Percentiles rank a stretch among this genome's conserved stretches.
These are phyloP conservation scores for Castanea sativa DNA, from an alignment of 306 rosid species.

Conservation along the genomic window DNA sequence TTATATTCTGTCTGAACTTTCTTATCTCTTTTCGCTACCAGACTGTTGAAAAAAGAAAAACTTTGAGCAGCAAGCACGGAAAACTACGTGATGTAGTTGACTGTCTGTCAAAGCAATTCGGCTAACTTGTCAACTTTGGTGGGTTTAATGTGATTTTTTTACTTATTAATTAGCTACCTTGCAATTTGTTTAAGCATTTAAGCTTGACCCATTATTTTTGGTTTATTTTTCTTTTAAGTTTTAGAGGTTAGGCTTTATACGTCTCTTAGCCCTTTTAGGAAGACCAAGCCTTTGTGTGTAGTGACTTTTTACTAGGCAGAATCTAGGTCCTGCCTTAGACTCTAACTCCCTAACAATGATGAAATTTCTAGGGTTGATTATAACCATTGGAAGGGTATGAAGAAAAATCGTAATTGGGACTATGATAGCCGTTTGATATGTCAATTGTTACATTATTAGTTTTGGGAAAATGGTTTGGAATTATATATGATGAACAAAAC, in stretches of 20 bases:
- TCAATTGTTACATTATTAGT: conserved; percentile 1
- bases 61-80: conserved; percentile 7
- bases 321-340: conserved; percentile 25
- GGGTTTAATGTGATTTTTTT: not conserved
- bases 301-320: conserved; percentile 18
- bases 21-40: conserved; percentile 30
- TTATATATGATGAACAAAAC: not conserved
- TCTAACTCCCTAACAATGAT: not conserved
- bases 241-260: not conserved
- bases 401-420: not conserved
- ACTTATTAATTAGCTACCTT: not conserved
- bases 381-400: not conserved
- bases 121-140: conserved; percentile 14
- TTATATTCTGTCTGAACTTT: conserved; percentile 31
- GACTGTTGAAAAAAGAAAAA: not conserved
- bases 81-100: conserved; percentile 26
- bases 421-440: not conserved
- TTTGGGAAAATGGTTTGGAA: not conserved
- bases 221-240: too few species aligned
- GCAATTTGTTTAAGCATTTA: not conserved
- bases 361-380: not conserved
- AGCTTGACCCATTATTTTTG: too few species aligned
- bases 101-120: conserved; percentile 26
- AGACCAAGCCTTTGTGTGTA: not conserved
- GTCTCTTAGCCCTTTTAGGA: not conserved